These are phyloP conservation scores for Exophiala oligosperma DNA, from an alignment of 2,329 filamentous ascomycete species.

Conservation along the genomic window DNA sequence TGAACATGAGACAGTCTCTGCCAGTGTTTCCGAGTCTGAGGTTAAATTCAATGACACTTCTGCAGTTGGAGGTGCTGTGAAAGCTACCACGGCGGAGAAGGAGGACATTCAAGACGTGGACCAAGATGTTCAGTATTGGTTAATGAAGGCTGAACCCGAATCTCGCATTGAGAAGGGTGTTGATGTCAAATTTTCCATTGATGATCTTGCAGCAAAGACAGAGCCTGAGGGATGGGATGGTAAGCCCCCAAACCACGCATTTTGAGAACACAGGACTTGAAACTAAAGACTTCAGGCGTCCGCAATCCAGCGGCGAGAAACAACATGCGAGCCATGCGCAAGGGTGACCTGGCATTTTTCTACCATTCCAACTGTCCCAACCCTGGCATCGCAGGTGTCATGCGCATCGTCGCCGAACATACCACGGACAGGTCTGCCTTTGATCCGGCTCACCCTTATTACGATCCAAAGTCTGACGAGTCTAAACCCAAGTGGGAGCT, in stretches of 20 bases:
- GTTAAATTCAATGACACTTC: constrained; percentile 3
- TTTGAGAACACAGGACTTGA: neutral
- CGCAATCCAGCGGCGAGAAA: constrained; percentile 64
- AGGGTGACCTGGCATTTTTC: constrained; percentile 91
- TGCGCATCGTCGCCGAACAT: constrained; percentile 86
- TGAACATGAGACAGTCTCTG: neutral
- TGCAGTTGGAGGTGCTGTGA: constrained; percentile 15
- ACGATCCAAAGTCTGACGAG: constrained; percentile 72
- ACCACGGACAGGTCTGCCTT: constrained; percentile 76
- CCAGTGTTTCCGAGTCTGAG: neutral
- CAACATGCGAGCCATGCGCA: constrained; percentile 87
- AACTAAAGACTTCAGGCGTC: constrained; percentile 19
- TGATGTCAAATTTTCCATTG: constrained; percentile 92
- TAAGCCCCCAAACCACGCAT: constrained; percentile 36
- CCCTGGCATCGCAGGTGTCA: constrained; percentile 81
- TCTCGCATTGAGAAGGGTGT: constrained; percentile 80
- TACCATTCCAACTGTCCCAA: constrained; percentile 94
- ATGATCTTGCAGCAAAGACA: constrained; percentile 72
- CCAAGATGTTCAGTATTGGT: constrained; percentile 62
- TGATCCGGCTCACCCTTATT: constrained; percentile 73
- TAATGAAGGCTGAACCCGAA: constrained; percentile 87
- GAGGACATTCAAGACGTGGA: constrained; percentile 14
- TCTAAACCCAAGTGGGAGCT: constrained; percentile 79
- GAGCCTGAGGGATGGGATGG: constrained; percentile 91
- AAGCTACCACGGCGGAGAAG: constrained; percentile 6